Base-by-base conservation (phyloP, 2,329 filamentous ascomycete species). In the Penicillium sp. region DNA sequence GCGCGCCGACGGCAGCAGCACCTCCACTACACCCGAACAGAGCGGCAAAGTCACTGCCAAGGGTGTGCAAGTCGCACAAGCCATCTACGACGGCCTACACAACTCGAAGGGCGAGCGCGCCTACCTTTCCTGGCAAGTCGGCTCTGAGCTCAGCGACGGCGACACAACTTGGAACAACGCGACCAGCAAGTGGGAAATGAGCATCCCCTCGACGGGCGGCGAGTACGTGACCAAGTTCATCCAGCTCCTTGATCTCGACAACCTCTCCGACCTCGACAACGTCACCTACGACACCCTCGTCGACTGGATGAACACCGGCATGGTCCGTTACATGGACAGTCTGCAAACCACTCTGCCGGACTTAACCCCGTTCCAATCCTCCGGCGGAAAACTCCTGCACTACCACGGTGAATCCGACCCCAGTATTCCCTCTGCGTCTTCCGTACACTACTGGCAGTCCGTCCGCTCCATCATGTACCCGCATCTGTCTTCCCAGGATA, bases 331-430 rank as follows among this genome's bases (percentile, higher is more conserved):
- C 62, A 52, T 68, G 28, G 75, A 78, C 57, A 74, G 62, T 42
- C 68, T 80, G 3, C 77, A 81, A 57, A 81, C 77, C 8, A 79
- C 73, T 1, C 58, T 73, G 22, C 75, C 77, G 0, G 78, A 82
- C 54, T 67, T 81, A 0, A 75, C 73, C 0, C 55, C 66, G 8
- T 80, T 80, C 68, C 66, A 75, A 29, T 49, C 66, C 2, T 57
- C 68, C 0, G 78, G 78, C 22, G 78, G 76, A 45, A 82, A 82
- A 63, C 63, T 82, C 4, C 64, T 82, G 10, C 77, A 81, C 61
- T 79, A 73, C 67, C 78, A 82, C 63, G 78, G 78, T 45, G 77
- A 81, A 62, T 75, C 73, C 1, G 79, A 81, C 61, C 62, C 69
- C 13, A 73, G 69, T 6, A 68, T 82, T 52, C 78, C 78, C 1